phyloP scores from a whole-genome alignment of 306 rosid species.

The Oxytropis ochrocephala region DNA sequence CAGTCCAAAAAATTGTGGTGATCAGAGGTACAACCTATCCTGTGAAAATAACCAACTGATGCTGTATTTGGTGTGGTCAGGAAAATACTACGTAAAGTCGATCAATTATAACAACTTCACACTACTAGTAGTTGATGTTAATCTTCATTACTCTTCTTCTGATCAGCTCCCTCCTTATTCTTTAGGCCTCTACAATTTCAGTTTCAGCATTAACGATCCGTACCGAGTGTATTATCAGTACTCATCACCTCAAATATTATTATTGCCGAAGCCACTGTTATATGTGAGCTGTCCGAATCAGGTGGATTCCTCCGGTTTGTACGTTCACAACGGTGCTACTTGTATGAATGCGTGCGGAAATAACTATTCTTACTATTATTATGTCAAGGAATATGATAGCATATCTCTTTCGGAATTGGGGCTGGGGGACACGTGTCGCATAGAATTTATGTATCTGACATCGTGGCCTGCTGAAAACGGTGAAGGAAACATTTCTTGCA shows the following conservation, averaged over 20 bases:
- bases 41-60: background rate
- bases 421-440: background rate
- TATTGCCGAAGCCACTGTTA: background rate
- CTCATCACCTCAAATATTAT: background rate
- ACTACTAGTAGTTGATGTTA: background rate
- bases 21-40: background rate
- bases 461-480: background rate
- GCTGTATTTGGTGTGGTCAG: background rate
- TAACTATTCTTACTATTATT: too few relatives aligned
- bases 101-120: background rate
- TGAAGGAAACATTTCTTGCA: background rate
- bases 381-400: too few relatives aligned
- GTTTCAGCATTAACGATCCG: background rate
- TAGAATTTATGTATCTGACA: background rate
- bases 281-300: background rate
- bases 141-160: background rate
- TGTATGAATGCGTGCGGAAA: background rate
- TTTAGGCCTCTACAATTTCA: background rate
- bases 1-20: background rate
- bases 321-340: too few relatives aligned
- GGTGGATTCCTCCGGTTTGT: background rate
- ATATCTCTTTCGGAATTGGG: background rate
- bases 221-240: too few relatives aligned
- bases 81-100: background rate
- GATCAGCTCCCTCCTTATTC: too few relatives aligned